Percentiles rank a stretch among this genome's conserved stretches.
Evolutionary conservation across 2,329 filamentous ascomycete species (phyloP).

Genomic region (Falciphora oryzae): DNA sequence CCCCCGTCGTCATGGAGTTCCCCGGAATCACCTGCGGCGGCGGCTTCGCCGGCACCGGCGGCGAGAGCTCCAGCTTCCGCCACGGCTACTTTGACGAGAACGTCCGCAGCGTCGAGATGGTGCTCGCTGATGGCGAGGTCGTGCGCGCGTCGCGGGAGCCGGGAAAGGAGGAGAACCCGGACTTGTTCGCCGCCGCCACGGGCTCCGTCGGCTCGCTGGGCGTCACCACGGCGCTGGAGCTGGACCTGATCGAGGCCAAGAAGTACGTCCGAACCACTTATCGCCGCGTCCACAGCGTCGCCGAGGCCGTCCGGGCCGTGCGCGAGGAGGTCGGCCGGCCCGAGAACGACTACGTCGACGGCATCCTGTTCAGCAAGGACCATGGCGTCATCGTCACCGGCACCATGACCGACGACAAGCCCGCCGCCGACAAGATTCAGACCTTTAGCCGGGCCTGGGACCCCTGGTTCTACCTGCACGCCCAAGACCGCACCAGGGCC

Average conservation of each 20-base stretch:
- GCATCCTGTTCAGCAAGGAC: slow-evolving; percentile 57
- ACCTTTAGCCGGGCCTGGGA: slow-evolving; percentile 54
- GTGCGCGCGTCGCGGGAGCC: slow-evolving; percentile 40
- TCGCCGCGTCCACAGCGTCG: slow-evolving; percentile 42
- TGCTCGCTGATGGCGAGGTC: slow-evolving; percentile 61
- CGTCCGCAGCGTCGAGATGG: slow-evolving; percentile 59
- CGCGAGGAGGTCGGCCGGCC: slow-evolving; percentile 36
- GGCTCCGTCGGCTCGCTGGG: slow-evolving; percentile 65
- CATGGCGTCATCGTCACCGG: slow-evolving; percentile 65
- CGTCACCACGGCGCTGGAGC: slow-evolving; percentile 60
- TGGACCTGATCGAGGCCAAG: slow-evolving; percentile 55
- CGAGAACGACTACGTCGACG: slow-evolving; percentile 65
- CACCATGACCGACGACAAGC: slow-evolving; percentile 49
- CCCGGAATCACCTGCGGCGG: slow-evolving; percentile 70
- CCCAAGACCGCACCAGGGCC: slow-evolving; percentile 37
- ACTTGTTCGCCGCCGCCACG: slow-evolving; percentile 61
- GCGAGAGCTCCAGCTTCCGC: slow-evolving; percentile 64
- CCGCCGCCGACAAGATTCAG: slow-evolving; percentile 36
- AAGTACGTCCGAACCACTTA: slow-evolving; percentile 60
- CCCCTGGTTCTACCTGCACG: slow-evolving; percentile 75
- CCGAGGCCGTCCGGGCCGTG: slow-evolving; percentile 43
- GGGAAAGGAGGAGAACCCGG: slow-evolving; percentile 31
- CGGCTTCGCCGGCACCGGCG: slow-evolving; percentile 64
- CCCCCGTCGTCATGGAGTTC: slow-evolving; percentile 71
- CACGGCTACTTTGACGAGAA: slow-evolving; percentile 68